Conservation (phyloP, 2,329 filamentous ascomycete species). For the Sporothrix brunneoviolacea region DNA sequence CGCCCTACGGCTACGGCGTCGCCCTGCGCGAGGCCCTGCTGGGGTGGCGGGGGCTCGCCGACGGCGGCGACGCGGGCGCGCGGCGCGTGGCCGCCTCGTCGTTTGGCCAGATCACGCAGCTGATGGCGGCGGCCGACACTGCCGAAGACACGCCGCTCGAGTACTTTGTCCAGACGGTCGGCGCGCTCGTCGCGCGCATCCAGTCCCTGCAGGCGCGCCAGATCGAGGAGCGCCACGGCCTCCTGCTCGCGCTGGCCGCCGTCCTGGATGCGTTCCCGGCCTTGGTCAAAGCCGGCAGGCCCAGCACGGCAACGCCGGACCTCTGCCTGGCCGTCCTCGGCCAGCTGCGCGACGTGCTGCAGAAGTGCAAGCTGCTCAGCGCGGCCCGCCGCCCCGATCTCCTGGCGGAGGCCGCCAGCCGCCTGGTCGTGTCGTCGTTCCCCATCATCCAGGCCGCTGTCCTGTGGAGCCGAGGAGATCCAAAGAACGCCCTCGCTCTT, state of each 20-base stretch:
- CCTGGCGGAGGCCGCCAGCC: slow-evolving; percentile 54
- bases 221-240: slow-evolving; percentile 63
- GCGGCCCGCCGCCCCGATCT: slow-evolving; percentile 56
- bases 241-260: slow-evolving; percentile 55
- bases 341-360: slow-evolving; percentile 31
- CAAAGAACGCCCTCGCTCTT: neutral
- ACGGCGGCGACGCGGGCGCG: slow-evolving; percentile 64
- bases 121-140: slow-evolving; percentile 19
- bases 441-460: slow-evolving; percentile 39
- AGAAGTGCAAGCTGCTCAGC: slow-evolving; percentile 31
- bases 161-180: slow-evolving; percentile 28
- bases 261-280: slow-evolving; percentile 44
- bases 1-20: no score
- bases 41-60: slow-evolving; percentile 82
- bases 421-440: slow-evolving; percentile 48
- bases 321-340: neutral
- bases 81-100: slow-evolving; percentile 65
- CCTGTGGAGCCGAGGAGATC: neutral
- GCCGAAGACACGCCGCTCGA: slow-evolving; percentile 15
- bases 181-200: slow-evolving; percentile 39
- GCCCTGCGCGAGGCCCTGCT: slow-evolving; percentile 65
- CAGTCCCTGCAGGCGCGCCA: slow-evolving; percentile 46
- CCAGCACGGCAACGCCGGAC: neutral
- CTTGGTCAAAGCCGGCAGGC: slow-evolving; percentile 17
- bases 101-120: slow-evolving; percentile 52